These are phyloP conservation scores for Xylaria venustula DNA, from an alignment of 495 filamentous ascomycete species.

Conservation along the genomic window DNA sequence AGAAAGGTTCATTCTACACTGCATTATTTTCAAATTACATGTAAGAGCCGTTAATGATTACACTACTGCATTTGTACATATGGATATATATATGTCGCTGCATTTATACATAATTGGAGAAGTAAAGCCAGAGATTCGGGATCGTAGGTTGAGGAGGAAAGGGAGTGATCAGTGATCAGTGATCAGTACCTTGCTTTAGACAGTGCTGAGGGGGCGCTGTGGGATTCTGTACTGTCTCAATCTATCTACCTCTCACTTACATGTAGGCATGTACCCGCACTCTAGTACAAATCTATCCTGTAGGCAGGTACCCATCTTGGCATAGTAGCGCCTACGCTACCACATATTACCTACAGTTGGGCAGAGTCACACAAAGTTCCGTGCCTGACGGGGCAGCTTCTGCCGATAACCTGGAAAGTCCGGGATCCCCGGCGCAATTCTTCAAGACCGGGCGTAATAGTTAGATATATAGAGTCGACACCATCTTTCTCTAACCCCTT, in stretches of 20 bases:
- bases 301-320: slow-evolving; percentile 5
- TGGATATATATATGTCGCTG: background rate
- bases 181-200: background rate
- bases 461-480: background rate
- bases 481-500: background rate
- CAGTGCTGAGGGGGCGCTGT: background rate
- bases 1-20: too few relatives aligned
- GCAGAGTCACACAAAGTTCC: slow-evolving; percentile 8
- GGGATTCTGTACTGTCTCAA: too few relatives aligned
- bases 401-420: slow-evolving; percentile 6
- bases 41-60: too few relatives aligned
- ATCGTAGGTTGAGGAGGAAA: background rate
- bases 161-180: background rate
- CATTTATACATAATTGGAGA: too few relatives aligned
- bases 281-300: background rate
- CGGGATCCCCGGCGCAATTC: background rate
- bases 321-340: too few relatives aligned
- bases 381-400: slow-evolving; percentile 8
- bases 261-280: background rate
- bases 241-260: too few relatives aligned
- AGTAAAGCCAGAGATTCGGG: slow-evolving; percentile 1
- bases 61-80: background rate
- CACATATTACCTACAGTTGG: background rate
- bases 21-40: too few relatives aligned
- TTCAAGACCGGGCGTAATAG: background rate